Conservation (phyloP, 148 eudicot genomes). For the Bassia scoparia region DNA sequence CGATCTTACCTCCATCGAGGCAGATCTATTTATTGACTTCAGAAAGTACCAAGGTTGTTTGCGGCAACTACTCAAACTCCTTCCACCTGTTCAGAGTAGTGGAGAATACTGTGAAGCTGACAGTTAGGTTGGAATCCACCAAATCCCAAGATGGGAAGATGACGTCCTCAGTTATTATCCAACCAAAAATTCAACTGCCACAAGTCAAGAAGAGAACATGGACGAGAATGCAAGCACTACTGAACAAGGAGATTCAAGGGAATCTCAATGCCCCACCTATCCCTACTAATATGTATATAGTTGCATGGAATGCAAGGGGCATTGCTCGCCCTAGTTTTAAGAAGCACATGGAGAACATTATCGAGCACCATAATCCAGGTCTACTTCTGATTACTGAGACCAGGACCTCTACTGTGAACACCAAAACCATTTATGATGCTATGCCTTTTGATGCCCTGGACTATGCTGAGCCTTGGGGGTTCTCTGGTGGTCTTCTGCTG, state of each 20-base stretch:
- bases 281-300: neutral
- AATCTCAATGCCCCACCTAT: too few species aligned
- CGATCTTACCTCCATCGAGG: neutral
- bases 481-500: neutral
- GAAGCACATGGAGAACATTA: neutral
- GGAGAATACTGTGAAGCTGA: too few species aligned
- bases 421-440: neutral
- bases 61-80: neutral
- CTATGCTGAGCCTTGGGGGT: neutral
- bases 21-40: neutral
- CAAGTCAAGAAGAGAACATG: too few species aligned
- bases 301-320: neutral
- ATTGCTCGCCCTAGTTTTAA: neutral
- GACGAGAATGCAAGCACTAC: too few species aligned
- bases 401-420: neutral
- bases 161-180: too few species aligned
- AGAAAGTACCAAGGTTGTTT: neutral
- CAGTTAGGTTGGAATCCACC: too few species aligned
- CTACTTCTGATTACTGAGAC: neutral
- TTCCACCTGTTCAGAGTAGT: neutral
- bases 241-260: too few species aligned
- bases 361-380: neutral
- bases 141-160: too few species aligned
- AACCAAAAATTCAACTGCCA: too few species aligned
- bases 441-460: neutral